Conservation (phyloP, 2,329 filamentous ascomycete species). For the Pseudocercospora macadamiae region DNA sequence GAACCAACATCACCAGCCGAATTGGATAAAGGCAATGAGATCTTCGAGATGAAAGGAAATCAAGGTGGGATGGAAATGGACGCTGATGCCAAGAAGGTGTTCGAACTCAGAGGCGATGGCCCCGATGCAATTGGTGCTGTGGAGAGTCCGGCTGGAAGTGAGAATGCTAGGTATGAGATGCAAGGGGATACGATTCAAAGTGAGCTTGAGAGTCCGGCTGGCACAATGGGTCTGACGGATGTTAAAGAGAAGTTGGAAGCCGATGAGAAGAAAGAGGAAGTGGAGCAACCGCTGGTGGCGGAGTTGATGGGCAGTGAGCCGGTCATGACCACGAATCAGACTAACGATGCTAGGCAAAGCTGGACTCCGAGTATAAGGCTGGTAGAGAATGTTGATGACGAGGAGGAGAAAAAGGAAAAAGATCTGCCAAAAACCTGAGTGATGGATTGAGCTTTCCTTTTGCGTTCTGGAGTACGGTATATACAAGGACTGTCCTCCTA, state of each 20-base stretch:
- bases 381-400: not conserved
- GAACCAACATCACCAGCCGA: not conserved
- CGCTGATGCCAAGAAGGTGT: not conserved
- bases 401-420: not conserved
- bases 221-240: not conserved
- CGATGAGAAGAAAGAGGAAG: not conserved
- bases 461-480: not conserved
- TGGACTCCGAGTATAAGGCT: slow-evolving; percentile 7
- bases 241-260: not conserved
- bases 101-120: not conserved
- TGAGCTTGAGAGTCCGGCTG: slow-evolving; percentile 1
- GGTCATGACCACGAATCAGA: not conserved
- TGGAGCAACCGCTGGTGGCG: not conserved
- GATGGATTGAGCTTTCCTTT: not conserved
- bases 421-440: not conserved
- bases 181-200: not conserved
- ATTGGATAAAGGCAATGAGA: not conserved
- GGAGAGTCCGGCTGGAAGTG: no score
- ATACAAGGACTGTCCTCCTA: not conserved
- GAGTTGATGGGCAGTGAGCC: not conserved
- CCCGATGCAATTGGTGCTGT: no score
- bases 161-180: not conserved
- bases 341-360: not conserved
- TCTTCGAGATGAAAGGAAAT: not conserved
- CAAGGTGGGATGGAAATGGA: not conserved